Conservation (phyloP, 164 flowering plant genomes). For the Piper longum region DNA sequence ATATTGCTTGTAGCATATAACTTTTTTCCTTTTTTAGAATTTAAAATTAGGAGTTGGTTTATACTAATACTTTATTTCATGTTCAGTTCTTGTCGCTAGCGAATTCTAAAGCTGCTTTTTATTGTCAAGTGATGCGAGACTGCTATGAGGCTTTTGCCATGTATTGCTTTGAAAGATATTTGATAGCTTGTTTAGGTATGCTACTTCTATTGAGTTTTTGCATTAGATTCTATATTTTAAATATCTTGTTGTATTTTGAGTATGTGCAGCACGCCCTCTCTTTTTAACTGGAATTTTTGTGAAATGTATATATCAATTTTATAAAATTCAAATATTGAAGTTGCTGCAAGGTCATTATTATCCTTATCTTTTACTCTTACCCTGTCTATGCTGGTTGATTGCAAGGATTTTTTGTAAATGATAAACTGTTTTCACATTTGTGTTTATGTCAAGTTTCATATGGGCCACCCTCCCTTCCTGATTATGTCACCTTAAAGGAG, state of each 20-base stretch:
- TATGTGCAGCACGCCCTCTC: too few relatives aligned
- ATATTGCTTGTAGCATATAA: not conserved
- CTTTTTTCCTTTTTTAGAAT: not conserved
- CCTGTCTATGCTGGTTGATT: too few relatives aligned
- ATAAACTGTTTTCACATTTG: too few relatives aligned
- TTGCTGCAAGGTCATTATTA: too few relatives aligned
- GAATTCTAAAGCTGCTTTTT: conserved; percentile 71
- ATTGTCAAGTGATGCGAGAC: conserved; percentile 79
- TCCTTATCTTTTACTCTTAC: too few relatives aligned
- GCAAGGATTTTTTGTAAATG: too few relatives aligned
- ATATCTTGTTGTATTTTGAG: not conserved
- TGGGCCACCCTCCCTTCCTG: too few relatives aligned
- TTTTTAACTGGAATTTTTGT: too few relatives aligned
- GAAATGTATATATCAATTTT: too few relatives aligned
- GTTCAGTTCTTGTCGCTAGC: conserved; percentile 66
- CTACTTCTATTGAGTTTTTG: not conserved
- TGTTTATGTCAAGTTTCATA: too few relatives aligned
- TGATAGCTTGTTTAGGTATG: conserved; percentile 96
- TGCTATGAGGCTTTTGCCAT: conserved; percentile 98
- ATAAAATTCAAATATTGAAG: too few relatives aligned
- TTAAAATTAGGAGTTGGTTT: not conserved
- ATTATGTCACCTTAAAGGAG: not conserved
- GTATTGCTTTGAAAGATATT: conserved; percentile 94
- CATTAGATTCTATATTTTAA: not conserved
- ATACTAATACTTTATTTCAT: too few relatives aligned